Percentiles rank a stretch among this genome's conserved stretches.
Conservation (phyloP, 129 eudicot species). For the Centrapalus pauciflorus region DNA sequence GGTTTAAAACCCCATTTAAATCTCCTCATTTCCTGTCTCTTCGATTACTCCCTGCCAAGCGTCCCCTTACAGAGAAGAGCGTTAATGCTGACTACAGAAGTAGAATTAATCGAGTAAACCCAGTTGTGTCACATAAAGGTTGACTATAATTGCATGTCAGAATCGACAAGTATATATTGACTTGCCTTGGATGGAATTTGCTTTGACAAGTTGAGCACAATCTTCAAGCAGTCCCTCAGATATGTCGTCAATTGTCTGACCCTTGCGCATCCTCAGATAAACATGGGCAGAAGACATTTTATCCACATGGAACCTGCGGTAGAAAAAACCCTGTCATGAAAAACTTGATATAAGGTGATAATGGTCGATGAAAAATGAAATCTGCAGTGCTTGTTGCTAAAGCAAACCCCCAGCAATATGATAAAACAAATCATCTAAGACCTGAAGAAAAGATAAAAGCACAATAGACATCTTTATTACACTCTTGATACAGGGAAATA, state of each 20-base stretch:
- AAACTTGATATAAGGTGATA: constrained; percentile 28
- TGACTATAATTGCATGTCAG: too few relatives aligned
- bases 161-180: constrained; percentile 3
- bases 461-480: background rate
- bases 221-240: constrained; percentile 94
- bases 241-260: constrained; percentile 84
- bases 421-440: background rate
- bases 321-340: constrained; percentile 39
- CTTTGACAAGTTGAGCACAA: constrained; percentile 96
- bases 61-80: too few relatives aligned
- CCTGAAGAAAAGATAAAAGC: background rate
- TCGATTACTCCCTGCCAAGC: too few relatives aligned
- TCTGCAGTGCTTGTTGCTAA: background rate
- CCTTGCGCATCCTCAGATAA: constrained; percentile 79
- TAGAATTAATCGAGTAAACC: too few relatives aligned
- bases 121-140: too few relatives aligned
- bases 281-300: constrained; percentile 99
- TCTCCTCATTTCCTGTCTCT: too few relatives aligned
- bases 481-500: background rate
- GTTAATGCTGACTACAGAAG: too few relatives aligned
- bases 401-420: background rate
- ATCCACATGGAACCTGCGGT: constrained; percentile 94
- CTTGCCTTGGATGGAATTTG: constrained; percentile 95
- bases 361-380: constrained; percentile 7
- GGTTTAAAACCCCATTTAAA: too few relatives aligned